These are phyloP conservation scores for Globisporangium nunn DNA, from an alignment of 352 stramenopile genomes.

Conservation along the genomic window DNA sequence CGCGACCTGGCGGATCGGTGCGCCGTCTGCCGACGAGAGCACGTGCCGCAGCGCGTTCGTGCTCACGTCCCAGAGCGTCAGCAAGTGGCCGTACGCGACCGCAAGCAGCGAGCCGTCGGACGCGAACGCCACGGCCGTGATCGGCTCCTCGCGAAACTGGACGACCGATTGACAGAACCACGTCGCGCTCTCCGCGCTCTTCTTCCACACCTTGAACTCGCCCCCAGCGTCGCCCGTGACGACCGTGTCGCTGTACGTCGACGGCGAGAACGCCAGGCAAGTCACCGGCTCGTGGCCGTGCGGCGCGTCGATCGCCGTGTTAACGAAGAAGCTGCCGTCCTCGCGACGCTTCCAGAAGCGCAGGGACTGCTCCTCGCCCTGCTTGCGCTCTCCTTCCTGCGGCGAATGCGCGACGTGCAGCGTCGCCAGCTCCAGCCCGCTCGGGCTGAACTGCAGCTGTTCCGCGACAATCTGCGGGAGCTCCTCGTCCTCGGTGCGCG, in stretches of 20 bases:
- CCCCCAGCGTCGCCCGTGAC: constrained; percentile 60
- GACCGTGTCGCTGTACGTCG: constrained; percentile 28
- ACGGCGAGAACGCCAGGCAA: constrained; percentile 46
- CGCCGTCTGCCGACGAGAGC: constrained; percentile 54
- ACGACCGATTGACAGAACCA: constrained; percentile 82
- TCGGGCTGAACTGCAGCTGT: constrained; percentile 44
- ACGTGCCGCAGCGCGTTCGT: constrained; percentile 74
- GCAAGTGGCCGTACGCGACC: constrained; percentile 67
- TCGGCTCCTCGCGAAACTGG: constrained; percentile 59
- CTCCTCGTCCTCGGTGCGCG: constrained; percentile 61
- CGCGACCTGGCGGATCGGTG: constrained; percentile 40
- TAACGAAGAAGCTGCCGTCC: constrained; percentile 71
- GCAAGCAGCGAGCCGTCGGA: constrained; percentile 77
- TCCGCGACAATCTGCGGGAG: constrained; percentile 46
- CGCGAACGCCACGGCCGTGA: constrained; percentile 65
- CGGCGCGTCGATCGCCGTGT: constrained; percentile 75
- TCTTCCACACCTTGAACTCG: constrained; percentile 83
- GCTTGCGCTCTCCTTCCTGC: too few relatives aligned
- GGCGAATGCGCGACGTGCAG: constrained; percentile 24
- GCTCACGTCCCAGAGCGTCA: constrained; percentile 82
- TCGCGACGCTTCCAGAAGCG: constrained; percentile 74
- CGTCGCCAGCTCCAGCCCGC: constrained; percentile 47
- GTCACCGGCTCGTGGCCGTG: constrained; percentile 52
- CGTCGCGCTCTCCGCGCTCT: constrained; percentile 19
- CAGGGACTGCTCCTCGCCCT: constrained; percentile 48